Base-by-base conservation (phyloP, 225 moss, liverwort and hornwort genomes). In the Thuidium tamariscinum region DNA sequence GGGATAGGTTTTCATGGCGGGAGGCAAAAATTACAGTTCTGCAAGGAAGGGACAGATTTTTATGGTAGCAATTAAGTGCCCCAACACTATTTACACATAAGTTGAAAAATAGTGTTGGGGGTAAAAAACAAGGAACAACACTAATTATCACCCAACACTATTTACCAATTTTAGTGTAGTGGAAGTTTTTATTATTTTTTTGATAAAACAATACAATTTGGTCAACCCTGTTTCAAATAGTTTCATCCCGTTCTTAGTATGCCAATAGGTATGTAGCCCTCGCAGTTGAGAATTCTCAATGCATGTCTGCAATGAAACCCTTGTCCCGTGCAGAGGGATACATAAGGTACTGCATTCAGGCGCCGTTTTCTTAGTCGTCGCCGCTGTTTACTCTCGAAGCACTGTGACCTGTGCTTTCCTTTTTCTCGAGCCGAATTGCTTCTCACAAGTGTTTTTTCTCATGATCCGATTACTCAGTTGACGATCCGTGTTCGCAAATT, bases 311-410 rank as follows among this genome's bases (percentile, higher is more conserved):
- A 37, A 22, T 36, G 11, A 13, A 22, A 67, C 0, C 3, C 12
- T 1, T 37, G 1, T 7, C 22, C 4, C 0, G 0, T 39, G 6
- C 2, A 22, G 0, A 67, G 3, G 34, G 34, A 1, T 21, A 36
- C 3, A 19, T 22, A n/a, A n/a, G n/a, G n/a, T n/a, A 37, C 2
- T 21, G 12, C 29, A 3, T 34, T n/a, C 74, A 34, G 21, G 51
- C 7, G 51, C 21, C 34, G 7, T 52, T 36, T 54, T n/a, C n/a
- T 15, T 8, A 6, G 34, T 11, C 19, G 32, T 51, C 20, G 74
- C 34, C 49, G 2, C n/a, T 21, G 34, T 74, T 51, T 5, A n/a
- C 74, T 75, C 23, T 75, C 37, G 55, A 26, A 36, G 76, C 23
- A 10, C 25, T 55, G 36, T 37, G 16, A 25, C 26, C 16, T 37